These are phyloP conservation scores for Dendrocalamus latiflorus DNA, from an alignment of 202 grass and related monocot genomes.

Conservation along the genomic window DNA sequence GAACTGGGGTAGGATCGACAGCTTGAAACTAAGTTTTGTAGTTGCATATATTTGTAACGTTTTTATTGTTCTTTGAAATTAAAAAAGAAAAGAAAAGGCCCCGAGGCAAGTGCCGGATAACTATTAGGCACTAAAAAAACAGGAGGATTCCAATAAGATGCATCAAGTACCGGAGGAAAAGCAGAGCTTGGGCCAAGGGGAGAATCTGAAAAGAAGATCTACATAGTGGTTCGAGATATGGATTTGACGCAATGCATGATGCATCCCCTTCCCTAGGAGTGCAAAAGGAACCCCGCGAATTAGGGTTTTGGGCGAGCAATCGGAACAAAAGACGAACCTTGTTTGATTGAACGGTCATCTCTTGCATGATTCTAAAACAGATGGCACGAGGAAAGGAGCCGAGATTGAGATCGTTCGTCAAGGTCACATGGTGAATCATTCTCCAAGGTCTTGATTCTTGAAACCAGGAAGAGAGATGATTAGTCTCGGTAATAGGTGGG, in stretches of 20 bases:
- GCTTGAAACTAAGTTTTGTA: neutral
- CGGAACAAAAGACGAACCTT: neutral
- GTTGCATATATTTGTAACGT: neutral
- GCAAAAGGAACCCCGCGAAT: neutral
- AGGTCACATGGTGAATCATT: slow-evolving; percentile 35
- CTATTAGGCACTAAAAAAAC: slow-evolving; percentile 4
- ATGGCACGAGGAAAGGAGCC: neutral
- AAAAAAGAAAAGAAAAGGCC: neutral
- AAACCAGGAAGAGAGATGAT: slow-evolving; percentile 21
- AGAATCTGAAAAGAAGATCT: slow-evolving; percentile 58
- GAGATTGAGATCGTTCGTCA: neutral
- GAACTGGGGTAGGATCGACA: neutral
- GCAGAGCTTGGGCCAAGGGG: slow-evolving; percentile 31
- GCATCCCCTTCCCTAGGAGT: slow-evolving; percentile 10
- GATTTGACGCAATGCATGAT: slow-evolving; percentile 41
- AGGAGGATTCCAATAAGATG: slow-evolving; percentile 30
- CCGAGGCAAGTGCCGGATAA: neutral
- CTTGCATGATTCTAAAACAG: neutral
- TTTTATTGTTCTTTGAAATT: neutral
- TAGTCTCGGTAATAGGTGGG: slow-evolving; percentile 32
- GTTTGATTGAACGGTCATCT: neutral
- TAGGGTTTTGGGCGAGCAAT: slow-evolving; percentile 3
- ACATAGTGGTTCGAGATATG: slow-evolving; percentile 53
- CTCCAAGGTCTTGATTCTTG: slow-evolving; percentile 22
- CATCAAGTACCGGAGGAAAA: slow-evolving; percentile 23